Conservation (phyloP, 495 filamentous ascomycete genomes). For the Neurospora tetraspora region DNA sequence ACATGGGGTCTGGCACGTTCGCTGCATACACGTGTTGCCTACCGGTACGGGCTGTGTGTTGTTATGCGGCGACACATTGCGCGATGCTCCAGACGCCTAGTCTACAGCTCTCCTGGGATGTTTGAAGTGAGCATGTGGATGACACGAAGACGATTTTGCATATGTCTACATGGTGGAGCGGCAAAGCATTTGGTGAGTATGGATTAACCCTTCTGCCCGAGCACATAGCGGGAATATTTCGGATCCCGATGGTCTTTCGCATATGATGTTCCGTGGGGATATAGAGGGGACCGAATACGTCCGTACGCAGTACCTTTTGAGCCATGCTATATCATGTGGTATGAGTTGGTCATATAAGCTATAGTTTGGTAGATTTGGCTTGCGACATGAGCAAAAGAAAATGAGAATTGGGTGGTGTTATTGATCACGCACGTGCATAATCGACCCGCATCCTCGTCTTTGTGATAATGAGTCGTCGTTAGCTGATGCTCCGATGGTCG, state of each 20-base stretch:
- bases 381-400: neutral
- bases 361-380: neutral
- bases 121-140: neutral
- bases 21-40: neutral
- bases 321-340: neutral
- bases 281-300: neutral
- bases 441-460: neutral
- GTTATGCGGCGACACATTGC: neutral
- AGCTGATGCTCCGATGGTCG: neutral
- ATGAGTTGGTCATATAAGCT: neutral
- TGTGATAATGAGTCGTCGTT: neutral
- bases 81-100: neutral
- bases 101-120: neutral
- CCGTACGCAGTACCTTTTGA: neutral
- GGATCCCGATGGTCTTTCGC: neutral
- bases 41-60: neutral
- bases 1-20: neutral
- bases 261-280: neutral
- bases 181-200: neutral
- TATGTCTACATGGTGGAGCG: neutral
- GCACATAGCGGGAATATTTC: neutral
- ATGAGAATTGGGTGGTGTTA: neutral
- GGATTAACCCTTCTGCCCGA: neutral
- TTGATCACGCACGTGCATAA: neutral
- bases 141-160: too few species aligned